Conservation (phyloP, 768 basidiomycete genomes). For the Podaxis sp. region DNA sequence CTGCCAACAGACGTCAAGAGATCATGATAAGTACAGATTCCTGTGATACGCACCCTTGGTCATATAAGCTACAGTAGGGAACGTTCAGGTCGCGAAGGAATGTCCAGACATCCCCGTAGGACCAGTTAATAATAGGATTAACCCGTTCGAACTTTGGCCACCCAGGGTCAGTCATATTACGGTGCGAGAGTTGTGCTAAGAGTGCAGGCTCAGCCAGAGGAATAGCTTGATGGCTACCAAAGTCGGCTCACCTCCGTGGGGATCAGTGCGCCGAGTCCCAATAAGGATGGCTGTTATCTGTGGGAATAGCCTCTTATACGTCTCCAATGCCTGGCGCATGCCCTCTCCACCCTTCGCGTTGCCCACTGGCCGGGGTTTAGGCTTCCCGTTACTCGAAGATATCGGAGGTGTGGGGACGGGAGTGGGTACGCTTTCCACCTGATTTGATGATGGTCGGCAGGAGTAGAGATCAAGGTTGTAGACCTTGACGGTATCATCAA, state of each 20-base stretch:
- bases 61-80: constrained; percentile 88
- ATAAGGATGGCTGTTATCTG: constrained; percentile 80
- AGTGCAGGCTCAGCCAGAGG: neutral
- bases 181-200: constrained; percentile 66
- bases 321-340: constrained; percentile 76
- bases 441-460: constrained; percentile 40
- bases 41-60: constrained; percentile 67
- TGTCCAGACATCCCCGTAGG: constrained; percentile 85
- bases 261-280: constrained; percentile 87
- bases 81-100: constrained; percentile 75
- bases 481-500: constrained; percentile 51
- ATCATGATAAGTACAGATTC: neutral
- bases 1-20: constrained; percentile 34
- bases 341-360: constrained; percentile 59
- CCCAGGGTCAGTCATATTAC: constrained; percentile 78
- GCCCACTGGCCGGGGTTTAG: constrained; percentile 35
- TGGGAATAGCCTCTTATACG: constrained; percentile 67
- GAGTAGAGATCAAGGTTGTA: constrained; percentile 81
- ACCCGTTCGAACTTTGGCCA: constrained; percentile 92
- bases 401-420: constrained; percentile 23
- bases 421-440: constrained; percentile 48
- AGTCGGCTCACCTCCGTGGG: constrained; percentile 78
- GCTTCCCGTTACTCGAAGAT: constrained; percentile 17
- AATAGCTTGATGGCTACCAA: neutral
- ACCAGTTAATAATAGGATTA: constrained; percentile 96